phyloP scores from a whole-genome alignment of 306 rosid species.

The Purshia tridentata region DNA sequence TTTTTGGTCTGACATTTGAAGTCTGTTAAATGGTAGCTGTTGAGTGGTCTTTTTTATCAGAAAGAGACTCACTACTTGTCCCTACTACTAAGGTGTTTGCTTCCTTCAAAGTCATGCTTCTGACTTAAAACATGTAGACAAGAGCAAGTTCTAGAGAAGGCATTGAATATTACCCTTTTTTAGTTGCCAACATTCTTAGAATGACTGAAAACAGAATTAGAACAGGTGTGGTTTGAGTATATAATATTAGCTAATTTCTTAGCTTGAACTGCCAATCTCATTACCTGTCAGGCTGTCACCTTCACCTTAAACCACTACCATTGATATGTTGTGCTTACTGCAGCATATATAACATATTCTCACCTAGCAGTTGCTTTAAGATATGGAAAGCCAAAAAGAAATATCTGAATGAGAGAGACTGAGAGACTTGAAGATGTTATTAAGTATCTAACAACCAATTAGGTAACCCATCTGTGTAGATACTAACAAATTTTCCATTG shows the following conservation, averaged over 20 bases:
- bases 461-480: conserved; percentile 44
- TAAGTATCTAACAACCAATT: conserved; percentile 55
- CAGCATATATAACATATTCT: conserved; percentile 10
- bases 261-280: conserved; percentile 25
- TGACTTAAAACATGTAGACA: conserved; percentile 23
- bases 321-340: conserved; percentile 52
- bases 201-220: not conserved
- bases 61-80: conserved; percentile 36
- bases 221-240: not conserved
- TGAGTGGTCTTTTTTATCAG: conserved; percentile 31
- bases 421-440: conserved; percentile 20
- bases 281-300: conserved; percentile 40
- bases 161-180: conserved; percentile 7
- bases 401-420: conserved; percentile 24
- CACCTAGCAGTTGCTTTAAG: conserved; percentile 67
- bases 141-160: conserved; percentile 12
- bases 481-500: conserved; percentile 23
- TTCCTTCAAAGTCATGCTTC: conserved; percentile 47
- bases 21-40: conserved; percentile 19
- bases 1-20: too few species aligned
- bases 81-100: conserved; percentile 34
- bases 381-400: conserved; percentile 53
- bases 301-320: conserved; percentile 42
- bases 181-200: conserved; percentile 25
- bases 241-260: not conserved